Conservation (phyloP, 129 eudicot genomes). For the Apium graveolens region DNA sequence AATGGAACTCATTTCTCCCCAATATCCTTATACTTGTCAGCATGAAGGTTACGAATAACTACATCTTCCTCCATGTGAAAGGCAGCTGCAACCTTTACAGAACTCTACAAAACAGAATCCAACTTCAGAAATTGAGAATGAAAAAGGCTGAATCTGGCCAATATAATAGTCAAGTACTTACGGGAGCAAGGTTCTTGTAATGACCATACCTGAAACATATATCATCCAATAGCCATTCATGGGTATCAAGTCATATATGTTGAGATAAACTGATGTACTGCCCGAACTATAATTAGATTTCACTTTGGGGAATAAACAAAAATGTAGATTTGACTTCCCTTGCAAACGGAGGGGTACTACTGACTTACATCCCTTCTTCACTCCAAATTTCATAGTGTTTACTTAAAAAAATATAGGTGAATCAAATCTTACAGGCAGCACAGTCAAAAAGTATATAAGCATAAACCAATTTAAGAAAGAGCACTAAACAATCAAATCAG, state of each 20-base stretch:
- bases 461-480: too few species aligned
- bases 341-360: slow-evolving; percentile 32
- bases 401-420: slow-evolving; percentile 19
- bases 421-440: slow-evolving; percentile 17
- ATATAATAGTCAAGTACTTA: slow-evolving; percentile 31
- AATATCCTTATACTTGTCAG: slow-evolving; percentile 74
- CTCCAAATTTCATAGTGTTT: too few species aligned
- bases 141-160: not conserved
- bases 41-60: slow-evolving; percentile 88
- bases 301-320: slow-evolving; percentile 54
- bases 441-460: too few species aligned
- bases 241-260: slow-evolving; percentile 35
- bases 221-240: slow-evolving; percentile 14
- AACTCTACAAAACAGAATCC: slow-evolving; percentile 36
- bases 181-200: slow-evolving; percentile 98
- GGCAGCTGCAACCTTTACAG: slow-evolving; percentile 89
- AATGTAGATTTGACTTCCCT: slow-evolving; percentile 47
- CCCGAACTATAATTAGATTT: slow-evolving; percentile 23
- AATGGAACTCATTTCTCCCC: slow-evolving; percentile 61
- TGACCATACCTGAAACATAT: slow-evolving; percentile 85
- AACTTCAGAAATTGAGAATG: not conserved
- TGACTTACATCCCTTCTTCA: too few species aligned
- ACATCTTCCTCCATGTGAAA: slow-evolving; percentile 72
- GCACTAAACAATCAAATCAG: not conserved
- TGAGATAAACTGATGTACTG: slow-evolving; percentile 47